Base-by-base conservation (phyloP, 345 rosid species). In the Limnanthes douglasii region DNA sequence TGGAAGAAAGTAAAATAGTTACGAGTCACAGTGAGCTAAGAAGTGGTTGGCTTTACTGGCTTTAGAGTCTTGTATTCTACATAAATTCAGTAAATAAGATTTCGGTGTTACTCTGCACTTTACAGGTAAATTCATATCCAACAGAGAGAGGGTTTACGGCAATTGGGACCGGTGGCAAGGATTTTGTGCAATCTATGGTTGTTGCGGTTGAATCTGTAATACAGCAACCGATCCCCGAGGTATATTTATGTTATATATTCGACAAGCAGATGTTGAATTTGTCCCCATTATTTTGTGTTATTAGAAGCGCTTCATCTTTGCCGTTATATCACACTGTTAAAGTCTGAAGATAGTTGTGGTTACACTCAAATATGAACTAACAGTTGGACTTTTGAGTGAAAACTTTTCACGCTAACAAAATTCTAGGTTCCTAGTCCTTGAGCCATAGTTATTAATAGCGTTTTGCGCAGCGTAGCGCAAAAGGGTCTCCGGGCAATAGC, bases 161-260 rank as follows among this genome's bases (percentile, higher is more conserved):
- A 3, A 88, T 88, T 48, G 97, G 93, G 48, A 88, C 93, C 18
- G 95, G 97, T 18, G 97, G 97, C 26, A 86, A 88, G 39, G 97
- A 88, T 59, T 88, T 88, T 64, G 93, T 83, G 45, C 98, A 80
- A 42, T 68, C 94, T 21, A 84, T 90, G 98, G 73, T 90, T 50
- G 70, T 90, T 65, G 95, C 98, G 0, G 94, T 90, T 42, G 98
- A 90, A 55, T 90, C 95, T 51, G 98, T 84, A 32, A 70, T 80
- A 55, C 84, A 72, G 51, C 65, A 69, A 37, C 75, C 79, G 18
- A 72, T 90, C 46, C 95, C 94, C 18, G 69, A 84, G 94, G 98
- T 78, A 57, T 15, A 5, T 57, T 32, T 20, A 29, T 33, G n/a
- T 37, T 8, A 13, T 6, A 2, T 8, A 0, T 50, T 16, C 3